phyloP scores from a whole-genome alignment of 148 eudicot species.

The Heliosperma pusillum region DNA sequence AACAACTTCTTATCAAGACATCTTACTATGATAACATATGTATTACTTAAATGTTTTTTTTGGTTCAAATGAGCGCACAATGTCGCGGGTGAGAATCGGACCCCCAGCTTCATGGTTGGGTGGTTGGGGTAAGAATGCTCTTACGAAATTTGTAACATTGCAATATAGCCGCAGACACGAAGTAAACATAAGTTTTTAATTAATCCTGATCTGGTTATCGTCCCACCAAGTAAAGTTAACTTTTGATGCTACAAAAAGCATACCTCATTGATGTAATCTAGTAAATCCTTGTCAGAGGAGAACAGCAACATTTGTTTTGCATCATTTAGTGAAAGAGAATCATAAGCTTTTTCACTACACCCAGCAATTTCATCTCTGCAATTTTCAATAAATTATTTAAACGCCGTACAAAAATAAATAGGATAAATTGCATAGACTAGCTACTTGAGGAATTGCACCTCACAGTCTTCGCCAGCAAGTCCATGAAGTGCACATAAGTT shows the following conservation, averaged over 20 bases:
- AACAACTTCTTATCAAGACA: neutral
- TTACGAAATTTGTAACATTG: too few species aligned
- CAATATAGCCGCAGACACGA: too few species aligned
- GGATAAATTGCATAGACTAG: neutral
- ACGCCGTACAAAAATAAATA: neutral
- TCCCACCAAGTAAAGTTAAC: too few species aligned
- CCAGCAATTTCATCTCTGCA: conserved; percentile 96
- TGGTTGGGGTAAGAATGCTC: too few species aligned
- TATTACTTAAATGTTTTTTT: too few species aligned
- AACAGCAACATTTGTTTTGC: conserved; percentile 72
- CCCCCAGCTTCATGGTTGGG: too few species aligned
- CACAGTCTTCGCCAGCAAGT: conserved; percentile 89
- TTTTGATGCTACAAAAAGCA: neutral
- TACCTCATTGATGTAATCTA: conserved; percentile 75
- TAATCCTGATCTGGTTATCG: too few species aligned
- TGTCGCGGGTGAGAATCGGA: too few species aligned
- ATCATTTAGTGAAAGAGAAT: conserved; percentile 71
- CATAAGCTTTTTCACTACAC: conserved; percentile 96
- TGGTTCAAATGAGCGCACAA: too few species aligned
- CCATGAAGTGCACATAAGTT: conserved; percentile 91
- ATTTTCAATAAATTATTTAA: conserved; percentile 6
- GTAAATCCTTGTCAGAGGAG: conserved; percentile 68
- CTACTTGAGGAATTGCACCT: conserved; percentile 42
- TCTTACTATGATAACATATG: too few species aligned
- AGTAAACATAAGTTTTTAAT: too few species aligned